Conservation (phyloP, 2,329 filamentous ascomycete species). For the Ceratocystis lukuohia region DNA sequence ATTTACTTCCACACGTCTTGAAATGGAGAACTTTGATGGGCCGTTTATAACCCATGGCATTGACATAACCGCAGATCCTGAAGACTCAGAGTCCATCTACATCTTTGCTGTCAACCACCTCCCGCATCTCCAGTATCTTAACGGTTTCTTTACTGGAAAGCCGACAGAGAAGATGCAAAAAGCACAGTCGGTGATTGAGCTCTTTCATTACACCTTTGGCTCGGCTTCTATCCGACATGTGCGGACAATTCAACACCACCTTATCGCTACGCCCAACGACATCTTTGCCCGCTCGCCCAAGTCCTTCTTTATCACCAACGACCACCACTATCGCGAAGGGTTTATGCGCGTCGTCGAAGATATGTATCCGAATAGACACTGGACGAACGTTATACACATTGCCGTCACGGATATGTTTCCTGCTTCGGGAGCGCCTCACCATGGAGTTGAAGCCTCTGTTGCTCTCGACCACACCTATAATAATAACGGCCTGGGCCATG, state of each 20-base stretch:
- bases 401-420: conserved; percentile 17
- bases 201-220: conserved; percentile 41
- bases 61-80: conserved; percentile 40
- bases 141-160: conserved; percentile 8
- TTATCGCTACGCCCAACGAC: conserved; percentile 47
- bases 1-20: conserved; percentile 33
- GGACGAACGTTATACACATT: conserved; percentile 36
- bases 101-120: conserved; percentile 49
- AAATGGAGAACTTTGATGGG: conserved; percentile 37
- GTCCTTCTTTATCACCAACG: conserved; percentile 47
- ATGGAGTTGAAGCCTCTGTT: conserved; percentile 31
- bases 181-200: conserved; percentile 40
- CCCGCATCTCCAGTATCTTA: conserved; percentile 33
- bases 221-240: conserved; percentile 32
- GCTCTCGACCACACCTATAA: conserved; percentile 36
- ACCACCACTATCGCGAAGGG: conserved; percentile 41
- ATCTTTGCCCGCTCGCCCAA: conserved; percentile 34
- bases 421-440: conserved; percentile 22
- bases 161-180: conserved; percentile 25
- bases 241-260: conserved; percentile 38
- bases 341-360: conserved; percentile 36
- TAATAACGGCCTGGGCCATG: conserved; percentile 44
- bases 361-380: conserved; percentile 29
- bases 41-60: conserved; percentile 48
- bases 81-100: conserved; percentile 35